A percentile compares a stretch with the other conserved stretches of the same genome.
phyloP scores from a whole-genome alignment of 306 rosid species.

The Benincasa hispida region DNA sequence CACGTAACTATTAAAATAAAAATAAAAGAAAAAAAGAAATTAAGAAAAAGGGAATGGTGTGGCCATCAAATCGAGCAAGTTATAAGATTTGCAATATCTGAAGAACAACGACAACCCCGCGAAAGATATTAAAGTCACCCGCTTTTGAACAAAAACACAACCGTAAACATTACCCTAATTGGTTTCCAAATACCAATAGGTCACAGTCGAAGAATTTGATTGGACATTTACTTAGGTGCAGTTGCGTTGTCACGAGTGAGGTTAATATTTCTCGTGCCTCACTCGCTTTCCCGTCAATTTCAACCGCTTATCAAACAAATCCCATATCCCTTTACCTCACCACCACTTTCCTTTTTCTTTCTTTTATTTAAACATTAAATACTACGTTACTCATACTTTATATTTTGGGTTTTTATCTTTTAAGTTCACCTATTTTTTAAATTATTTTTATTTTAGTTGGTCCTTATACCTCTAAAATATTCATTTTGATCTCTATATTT shows the following conservation, averaged over 20 bases:
- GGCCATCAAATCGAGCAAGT: neutral
- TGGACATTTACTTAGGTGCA: neutral
- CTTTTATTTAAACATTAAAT: too few relatives aligned
- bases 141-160: neutral
- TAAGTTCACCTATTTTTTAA: too few relatives aligned
- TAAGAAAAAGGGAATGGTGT: neutral
- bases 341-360: too few relatives aligned
- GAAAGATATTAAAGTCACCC: neutral
- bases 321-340: too few relatives aligned
- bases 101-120: neutral
- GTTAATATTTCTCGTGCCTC: neutral
- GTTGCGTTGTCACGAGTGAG: neutral
- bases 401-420: too few relatives aligned
- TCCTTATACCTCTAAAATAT: too few relatives aligned
- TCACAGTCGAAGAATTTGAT: neutral
- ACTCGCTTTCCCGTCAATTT: neutral
- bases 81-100: neutral
- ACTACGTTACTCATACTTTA: too few relatives aligned
- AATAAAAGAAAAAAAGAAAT: neutral
- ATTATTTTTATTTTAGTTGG: too few relatives aligned
- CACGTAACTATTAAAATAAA: too few relatives aligned
- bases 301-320: too few relatives aligned
- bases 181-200: neutral
- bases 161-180: neutral
- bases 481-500: too few relatives aligned